These are phyloP conservation scores for Batrachochytrium dendrobatidis DNA, from an alignment of 371 early-diverging fungal species.

Conservation along the genomic window DNA sequence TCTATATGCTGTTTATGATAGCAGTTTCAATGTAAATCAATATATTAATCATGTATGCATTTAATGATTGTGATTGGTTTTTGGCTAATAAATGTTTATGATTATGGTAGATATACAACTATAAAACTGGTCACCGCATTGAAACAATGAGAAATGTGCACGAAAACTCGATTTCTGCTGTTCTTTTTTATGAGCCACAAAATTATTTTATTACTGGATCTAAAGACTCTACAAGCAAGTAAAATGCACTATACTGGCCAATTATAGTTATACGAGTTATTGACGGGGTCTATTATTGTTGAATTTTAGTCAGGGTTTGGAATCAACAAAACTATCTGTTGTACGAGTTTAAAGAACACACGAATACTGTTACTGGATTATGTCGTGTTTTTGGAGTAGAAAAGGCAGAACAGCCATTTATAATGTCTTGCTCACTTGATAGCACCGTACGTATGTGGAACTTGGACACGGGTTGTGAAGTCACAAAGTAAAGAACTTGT, in stretches of 20 bases:
- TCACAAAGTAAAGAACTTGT: too few species aligned
- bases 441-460: slow-evolving; percentile 95
- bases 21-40: slow-evolving; percentile 20
- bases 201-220: slow-evolving; percentile 39
- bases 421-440: slow-evolving; percentile 53
- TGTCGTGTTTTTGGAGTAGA: slow-evolving; percentile 13
- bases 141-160: slow-evolving; percentile 30
- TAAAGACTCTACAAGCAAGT: slow-evolving; percentile 33
- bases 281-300: background rate
- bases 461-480: slow-evolving; percentile 84
- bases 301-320: slow-evolving; percentile 34
- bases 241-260: background rate
- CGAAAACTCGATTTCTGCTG: slow-evolving; percentile 32
- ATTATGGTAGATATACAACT: slow-evolving; percentile 28
- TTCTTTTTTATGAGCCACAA: slow-evolving; percentile 31
- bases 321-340: slow-evolving; percentile 33
- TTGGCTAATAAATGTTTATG: background rate
- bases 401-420: slow-evolving; percentile 20
- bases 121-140: slow-evolving; percentile 26
- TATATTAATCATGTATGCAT: background rate
- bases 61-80: too few species aligned
- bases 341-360: slow-evolving; percentile 35
- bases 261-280: background rate
- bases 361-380: slow-evolving; percentile 32
- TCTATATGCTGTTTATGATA: slow-evolving; percentile 29